Evolutionary conservation across 305 asterid species (phyloP).

Genomic region (Rubia tinctorum): DNA sequence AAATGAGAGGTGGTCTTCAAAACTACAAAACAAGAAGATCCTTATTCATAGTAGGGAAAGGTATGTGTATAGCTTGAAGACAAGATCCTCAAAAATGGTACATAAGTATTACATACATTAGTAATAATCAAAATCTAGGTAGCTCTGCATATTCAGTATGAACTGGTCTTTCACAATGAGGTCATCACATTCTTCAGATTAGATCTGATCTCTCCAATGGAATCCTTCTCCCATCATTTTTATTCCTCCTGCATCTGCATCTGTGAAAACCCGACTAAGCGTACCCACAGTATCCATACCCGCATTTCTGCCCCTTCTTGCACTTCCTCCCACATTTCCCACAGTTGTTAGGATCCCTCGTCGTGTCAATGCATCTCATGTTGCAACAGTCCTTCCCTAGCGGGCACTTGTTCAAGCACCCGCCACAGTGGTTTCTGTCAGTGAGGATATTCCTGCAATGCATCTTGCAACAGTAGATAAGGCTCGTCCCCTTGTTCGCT

Average conservation of each 20-base stretch:
- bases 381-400: neutral
- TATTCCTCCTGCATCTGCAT: neutral
- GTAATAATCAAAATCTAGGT: neutral
- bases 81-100: neutral
- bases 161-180: constrained; percentile 12
- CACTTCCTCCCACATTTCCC: constrained; percentile 11
- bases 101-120: constrained; percentile 2
- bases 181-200: neutral
- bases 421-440: constrained; percentile 11
- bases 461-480: constrained; percentile 4
- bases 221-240: constrained; percentile 1
- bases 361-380: neutral
- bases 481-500: constrained; percentile 1
- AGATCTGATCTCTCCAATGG: neutral
- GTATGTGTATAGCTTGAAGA: neutral
- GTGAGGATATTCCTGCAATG: constrained; percentile 9
- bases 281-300: constrained; percentile 5
- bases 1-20: constrained; percentile 28
- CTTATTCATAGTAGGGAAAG: neutral
- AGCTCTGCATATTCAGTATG: neutral
- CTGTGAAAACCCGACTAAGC: constrained; percentile 5
- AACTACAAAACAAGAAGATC: neutral
- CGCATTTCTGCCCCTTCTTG: neutral
- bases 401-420: constrained; percentile 7
- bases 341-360: neutral